phyloP scores from a whole-genome alignment of 2,329 filamentous ascomycete genomes.

The Nothophaeocryptopus gaeumannii region DNA sequence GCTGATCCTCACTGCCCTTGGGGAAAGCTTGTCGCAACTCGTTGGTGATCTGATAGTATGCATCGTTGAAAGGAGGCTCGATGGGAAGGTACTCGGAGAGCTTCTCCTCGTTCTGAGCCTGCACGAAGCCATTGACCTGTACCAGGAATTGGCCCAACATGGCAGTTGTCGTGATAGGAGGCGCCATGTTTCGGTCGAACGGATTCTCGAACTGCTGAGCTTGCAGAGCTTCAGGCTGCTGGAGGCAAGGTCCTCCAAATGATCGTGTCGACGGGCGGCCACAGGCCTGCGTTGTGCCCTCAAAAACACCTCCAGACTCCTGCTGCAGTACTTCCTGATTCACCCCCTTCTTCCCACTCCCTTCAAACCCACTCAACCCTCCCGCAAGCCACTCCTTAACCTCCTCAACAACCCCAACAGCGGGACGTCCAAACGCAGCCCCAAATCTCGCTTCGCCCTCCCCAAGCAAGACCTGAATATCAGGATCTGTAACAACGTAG shows the following conservation, averaged over 20 bases:
- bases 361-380: neutral
- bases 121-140: conserved; percentile 61
- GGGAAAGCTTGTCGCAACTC: conserved; percentile 64
- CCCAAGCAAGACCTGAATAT: neutral
- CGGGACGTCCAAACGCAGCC: neutral
- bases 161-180: conserved; percentile 10
- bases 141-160: conserved; percentile 64
- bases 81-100: conserved; percentile 71
- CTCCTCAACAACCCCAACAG: neutral
- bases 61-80: conserved; percentile 65
- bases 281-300: too few species aligned
- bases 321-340: too few species aligned
- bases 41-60: conserved; percentile 65
- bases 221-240: too few species aligned
- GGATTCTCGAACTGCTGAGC: too few species aligned
- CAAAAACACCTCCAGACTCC: too few species aligned
- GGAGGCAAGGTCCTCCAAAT: too few species aligned
- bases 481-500: neutral
- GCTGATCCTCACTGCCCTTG: conserved; percentile 46
- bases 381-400: conserved; percentile 8
- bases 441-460: neutral
- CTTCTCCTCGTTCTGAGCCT: conserved; percentile 60
- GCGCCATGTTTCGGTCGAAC: conserved; percentile 6
- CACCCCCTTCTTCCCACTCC: too few species aligned
- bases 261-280: too few species aligned